phyloP scores from a whole-genome alignment of 2,329 filamentous ascomycete genomes.

The Pyricularia sp. region DNA sequence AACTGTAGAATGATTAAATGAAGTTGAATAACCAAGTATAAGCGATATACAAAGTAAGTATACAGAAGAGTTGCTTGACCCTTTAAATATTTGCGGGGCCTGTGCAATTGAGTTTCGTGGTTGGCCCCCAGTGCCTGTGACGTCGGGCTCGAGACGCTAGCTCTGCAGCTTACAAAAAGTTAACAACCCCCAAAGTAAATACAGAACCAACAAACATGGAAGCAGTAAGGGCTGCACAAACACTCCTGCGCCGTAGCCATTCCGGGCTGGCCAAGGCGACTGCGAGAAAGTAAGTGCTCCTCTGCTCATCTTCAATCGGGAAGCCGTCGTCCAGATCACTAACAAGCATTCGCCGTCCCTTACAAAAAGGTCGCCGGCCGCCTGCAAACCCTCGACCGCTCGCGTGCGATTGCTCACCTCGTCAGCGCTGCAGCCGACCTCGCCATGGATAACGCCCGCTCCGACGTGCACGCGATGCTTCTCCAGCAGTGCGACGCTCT shows the following conservation, averaged over 20 bases:
- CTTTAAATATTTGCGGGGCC: background rate
- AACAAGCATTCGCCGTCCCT: background rate
- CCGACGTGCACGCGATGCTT: constrained; percentile 6
- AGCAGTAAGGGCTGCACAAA: background rate
- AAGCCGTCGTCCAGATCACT: background rate
- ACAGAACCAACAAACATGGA: background rate
- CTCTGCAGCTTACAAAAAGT: background rate
- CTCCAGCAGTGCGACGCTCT: constrained; percentile 6
- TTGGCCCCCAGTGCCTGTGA: background rate
- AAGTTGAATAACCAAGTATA: too few species aligned
- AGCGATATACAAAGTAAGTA: too few species aligned
- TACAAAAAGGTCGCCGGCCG: background rate
- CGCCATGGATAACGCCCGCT: background rate
- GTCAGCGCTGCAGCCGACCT: background rate
- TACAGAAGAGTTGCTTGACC: too few species aligned
- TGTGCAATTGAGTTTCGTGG: background rate
- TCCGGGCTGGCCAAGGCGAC: background rate
- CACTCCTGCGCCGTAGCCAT: background rate
- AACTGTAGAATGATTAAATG: background rate
- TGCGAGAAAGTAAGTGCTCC: background rate
- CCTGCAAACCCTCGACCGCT: background rate
- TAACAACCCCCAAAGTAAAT: background rate
- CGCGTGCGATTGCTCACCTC: background rate
- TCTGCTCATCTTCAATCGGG: background rate
- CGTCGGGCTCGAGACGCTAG: background rate